phyloP scores from a whole-genome alignment of 2,329 filamentous ascomycete genomes.

The Aspergillus amoenus region DNA sequence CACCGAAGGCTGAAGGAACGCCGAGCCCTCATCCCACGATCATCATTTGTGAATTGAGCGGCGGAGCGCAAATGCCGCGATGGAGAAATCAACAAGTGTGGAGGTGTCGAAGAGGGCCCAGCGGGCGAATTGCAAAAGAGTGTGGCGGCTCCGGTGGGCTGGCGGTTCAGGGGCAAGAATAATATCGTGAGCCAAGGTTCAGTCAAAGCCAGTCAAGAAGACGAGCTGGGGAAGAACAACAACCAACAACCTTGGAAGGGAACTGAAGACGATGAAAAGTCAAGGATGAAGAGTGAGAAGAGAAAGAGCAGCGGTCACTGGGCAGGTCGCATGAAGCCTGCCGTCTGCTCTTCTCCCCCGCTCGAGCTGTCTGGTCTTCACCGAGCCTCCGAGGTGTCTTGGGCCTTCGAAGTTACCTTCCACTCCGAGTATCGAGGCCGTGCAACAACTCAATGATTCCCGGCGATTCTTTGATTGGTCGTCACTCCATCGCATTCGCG shows the following conservation, averaged over 20 bases:
- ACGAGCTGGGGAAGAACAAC: neutral
- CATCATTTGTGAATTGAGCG: constrained; percentile 4
- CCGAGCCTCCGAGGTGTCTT: no score
- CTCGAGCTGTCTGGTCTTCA: no score
- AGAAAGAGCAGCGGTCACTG: neutral
- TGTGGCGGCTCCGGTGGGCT: neutral
- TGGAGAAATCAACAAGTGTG: neutral
- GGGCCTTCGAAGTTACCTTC: no score
- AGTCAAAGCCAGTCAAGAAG: neutral
- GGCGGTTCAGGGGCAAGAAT: neutral
- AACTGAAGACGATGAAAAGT: neutral
- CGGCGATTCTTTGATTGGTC: no score
- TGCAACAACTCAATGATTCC: no score
- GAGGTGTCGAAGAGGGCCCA: constrained; percentile 17
- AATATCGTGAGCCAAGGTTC: neutral
- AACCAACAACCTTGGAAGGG: neutral
- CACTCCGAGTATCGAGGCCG: no score
- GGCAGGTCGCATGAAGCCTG: neutral
- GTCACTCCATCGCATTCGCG: no score
- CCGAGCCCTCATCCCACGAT: constrained; percentile 4
- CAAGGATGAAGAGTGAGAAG: neutral
- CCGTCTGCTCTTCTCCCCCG: no score
- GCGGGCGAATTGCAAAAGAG: neutral
- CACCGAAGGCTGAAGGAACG: no score
- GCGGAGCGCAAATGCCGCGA: neutral